These are phyloP conservation scores for Coniochaeta sp. DNA, from an alignment of 2,329 filamentous ascomycete genomes.

Conservation along the genomic window DNA sequence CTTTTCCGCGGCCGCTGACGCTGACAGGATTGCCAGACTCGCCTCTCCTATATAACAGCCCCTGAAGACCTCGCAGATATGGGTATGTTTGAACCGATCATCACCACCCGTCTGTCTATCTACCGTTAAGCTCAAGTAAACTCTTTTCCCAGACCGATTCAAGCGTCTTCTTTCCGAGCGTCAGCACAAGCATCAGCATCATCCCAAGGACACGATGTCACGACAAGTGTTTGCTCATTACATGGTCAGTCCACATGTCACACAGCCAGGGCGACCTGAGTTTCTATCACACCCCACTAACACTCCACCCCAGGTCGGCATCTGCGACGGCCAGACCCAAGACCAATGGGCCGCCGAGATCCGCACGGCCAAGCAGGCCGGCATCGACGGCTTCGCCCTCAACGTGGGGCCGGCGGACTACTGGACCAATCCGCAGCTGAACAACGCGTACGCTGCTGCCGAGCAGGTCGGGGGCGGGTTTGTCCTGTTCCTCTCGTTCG, in stretches of 20 bases:
- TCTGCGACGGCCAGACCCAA: constrained; percentile 20
- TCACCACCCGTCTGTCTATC: too few relatives aligned
- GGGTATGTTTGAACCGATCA: background rate
- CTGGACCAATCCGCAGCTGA: constrained; percentile 23
- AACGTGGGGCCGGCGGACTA: constrained; percentile 27
- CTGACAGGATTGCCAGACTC: background rate
- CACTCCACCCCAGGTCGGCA: constrained; percentile 17
- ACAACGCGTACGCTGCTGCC: constrained; percentile 24
- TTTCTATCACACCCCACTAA: too few relatives aligned
- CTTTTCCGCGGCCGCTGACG: background rate
- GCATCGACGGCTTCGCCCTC: constrained; percentile 33
- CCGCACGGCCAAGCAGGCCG: constrained; percentile 23
- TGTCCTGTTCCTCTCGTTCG: constrained; percentile 27
- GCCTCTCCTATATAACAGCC: background rate
- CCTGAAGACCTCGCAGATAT: background rate
- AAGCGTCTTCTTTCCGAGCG: background rate
- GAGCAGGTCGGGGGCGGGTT: constrained; percentile 20
- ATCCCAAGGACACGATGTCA: background rate
- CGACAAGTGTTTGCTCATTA: constrained; percentile 4
- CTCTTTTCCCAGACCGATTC: background rate
- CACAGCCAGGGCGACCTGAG: too few relatives aligned
- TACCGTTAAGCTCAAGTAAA: background rate
- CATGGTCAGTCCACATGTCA: background rate
- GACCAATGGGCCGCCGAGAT: constrained; percentile 26
- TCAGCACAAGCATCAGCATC: background rate